Evolutionary conservation across 768 basidiomycete genomes (phyloP), one percentile per base, ranked within the genome.

Genomic region (Lentinula lateritia): DNA sequence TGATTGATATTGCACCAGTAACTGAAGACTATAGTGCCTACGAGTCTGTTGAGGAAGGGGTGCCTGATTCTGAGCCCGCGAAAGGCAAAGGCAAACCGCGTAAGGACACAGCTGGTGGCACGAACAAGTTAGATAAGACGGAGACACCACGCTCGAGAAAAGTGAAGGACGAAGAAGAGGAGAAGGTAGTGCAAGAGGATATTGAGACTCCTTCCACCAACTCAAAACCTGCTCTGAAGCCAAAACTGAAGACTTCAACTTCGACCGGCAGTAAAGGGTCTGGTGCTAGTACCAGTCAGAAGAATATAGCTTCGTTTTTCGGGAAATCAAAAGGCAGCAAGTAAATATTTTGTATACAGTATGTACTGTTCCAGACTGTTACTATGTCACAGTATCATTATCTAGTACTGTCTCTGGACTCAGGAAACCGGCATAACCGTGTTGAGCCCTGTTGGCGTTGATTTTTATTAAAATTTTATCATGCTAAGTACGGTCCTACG

Each of bases 21-120:
- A 87, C 81, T 41, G 87, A 90, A 68, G 92, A 93, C 69, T 89
- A 90, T 69, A 89, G 89, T 6, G 84, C 84, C 16, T 93, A 90
- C 68, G 91, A 93, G 72, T 91, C 90, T 8, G 88, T 88, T 7
- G 82, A 82, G 7, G 88, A 85, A 61, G 80, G 86, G 34, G 83
- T 81, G 61, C 71, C 72, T 2, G 78, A 70, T 32, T 62, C 64
- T 36, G 62, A 64, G 59, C 6, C 46, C 39, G 10, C 74, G 69
- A 45, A 57, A 58, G 60, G 61, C 69, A 2, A 74, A 75, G 62
- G 61, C 20, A 76, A 73, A 65, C 65, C 65, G 38, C 71, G 70
- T 50, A 61, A 38, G 34, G 52, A 66, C 1, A 68, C 69, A 52
- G 62, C 60, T 64, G 62, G 66, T 48, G 64, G 63, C 7, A 66